phyloP scores from a whole-genome alignment of 2,329 filamentous ascomycete genomes.

The Aspergillus clavatus region DNA sequence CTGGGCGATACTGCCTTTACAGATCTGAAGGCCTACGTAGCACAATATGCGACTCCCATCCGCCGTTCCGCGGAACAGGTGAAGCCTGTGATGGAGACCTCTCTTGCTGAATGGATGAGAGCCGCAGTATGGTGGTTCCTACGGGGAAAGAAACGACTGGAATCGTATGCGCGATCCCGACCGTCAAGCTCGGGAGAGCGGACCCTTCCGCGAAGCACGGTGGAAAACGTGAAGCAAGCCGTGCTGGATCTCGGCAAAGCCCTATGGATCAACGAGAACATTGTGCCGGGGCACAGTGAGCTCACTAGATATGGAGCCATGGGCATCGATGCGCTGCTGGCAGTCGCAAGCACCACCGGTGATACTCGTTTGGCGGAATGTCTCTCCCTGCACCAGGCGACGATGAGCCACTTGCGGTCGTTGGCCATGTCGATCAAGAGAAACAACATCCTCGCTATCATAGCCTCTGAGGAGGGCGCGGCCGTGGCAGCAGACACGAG shows the following conservation, averaged over 20 bases:
- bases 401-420: constrained; percentile 65
- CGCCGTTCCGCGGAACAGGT: constrained; percentile 70
- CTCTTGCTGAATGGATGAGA: constrained; percentile 64
- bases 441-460: constrained; percentile 68
- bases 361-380: constrained; percentile 44
- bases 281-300: constrained; percentile 39
- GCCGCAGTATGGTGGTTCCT: constrained; percentile 87
- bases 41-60: constrained; percentile 71
- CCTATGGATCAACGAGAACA: constrained; percentile 65
- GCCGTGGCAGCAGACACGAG: constrained; percentile 76
- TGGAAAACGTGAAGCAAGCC: constrained; percentile 61
- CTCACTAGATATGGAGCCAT: constrained; percentile 36
- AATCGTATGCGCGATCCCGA: constrained; percentile 63
- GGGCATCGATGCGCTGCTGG: constrained; percentile 37
- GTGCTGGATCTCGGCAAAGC: constrained; percentile 82
- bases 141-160: constrained; percentile 70
- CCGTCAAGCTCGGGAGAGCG: constrained; percentile 51
- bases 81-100: constrained; percentile 59
- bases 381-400: constrained; percentile 48
- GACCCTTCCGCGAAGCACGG: constrained; percentile 36
- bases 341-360: constrained; percentile 41
- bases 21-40: constrained; percentile 66
- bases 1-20: constrained; percentile 62
- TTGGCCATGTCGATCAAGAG: constrained; percentile 77
- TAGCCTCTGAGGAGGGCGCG: constrained; percentile 57